Percentiles rank a stretch among this genome's conserved stretches.
These are phyloP conservation scores for Pecoramyces ruminantium DNA, from an alignment of 192 early-diverging fungal genomes.

Conservation along the genomic window DNA sequence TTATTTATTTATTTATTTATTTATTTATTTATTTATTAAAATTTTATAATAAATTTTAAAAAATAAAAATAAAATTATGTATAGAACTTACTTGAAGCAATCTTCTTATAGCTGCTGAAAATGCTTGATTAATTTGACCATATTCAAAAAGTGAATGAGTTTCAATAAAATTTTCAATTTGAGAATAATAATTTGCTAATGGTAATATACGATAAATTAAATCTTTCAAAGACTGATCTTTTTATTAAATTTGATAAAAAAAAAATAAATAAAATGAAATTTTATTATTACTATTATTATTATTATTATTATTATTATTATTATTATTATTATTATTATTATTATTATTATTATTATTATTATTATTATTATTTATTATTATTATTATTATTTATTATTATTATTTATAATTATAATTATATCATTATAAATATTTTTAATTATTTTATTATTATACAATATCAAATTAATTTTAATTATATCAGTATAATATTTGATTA, in stretches of 20 bases:
- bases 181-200: slow-evolving; percentile 53
- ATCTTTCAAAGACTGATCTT: slow-evolving; percentile 44
- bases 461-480: no score
- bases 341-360: no score
- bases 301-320: no score
- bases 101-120: slow-evolving; percentile 60
- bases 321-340: no score
- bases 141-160: slow-evolving; percentile 55
- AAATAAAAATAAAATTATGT: neutral
- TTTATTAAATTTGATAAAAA: no score
- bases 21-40: slow-evolving; percentile 4
- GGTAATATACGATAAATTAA: slow-evolving; percentile 65
- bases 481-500: no score
- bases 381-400: no score
- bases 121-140: slow-evolving; percentile 77
- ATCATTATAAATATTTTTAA: slow-evolving; percentile 20
- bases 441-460: slow-evolving; percentile 10
- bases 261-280: no score
- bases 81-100: slow-evolving; percentile 41
- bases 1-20: no score
- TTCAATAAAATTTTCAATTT: slow-evolving; percentile 60
- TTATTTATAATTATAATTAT: no score
- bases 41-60: neutral
- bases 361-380: no score
- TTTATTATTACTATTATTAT: no score